These are phyloP conservation scores for Yarrowia sp. DNA, from an alignment of 805 yeast genomes.

Conservation along the genomic window DNA sequence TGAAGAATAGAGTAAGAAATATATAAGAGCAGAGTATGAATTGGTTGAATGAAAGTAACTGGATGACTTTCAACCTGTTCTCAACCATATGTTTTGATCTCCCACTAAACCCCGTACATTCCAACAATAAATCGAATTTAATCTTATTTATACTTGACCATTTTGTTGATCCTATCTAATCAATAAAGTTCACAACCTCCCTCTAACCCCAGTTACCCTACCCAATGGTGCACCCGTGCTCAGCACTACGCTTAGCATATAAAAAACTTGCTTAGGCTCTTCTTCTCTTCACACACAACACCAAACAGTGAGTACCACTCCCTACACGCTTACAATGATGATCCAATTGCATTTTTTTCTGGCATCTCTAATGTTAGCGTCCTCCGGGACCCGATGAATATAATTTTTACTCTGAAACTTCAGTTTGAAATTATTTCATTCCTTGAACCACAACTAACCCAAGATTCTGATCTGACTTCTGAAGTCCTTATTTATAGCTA, in stretches of 20 bases:
- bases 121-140: too few relatives aligned
- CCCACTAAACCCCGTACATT: too few relatives aligned
- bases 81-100: too few relatives aligned
- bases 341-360: constrained; percentile 30
- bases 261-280: background rate
- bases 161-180: too few relatives aligned
- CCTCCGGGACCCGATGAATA: constrained; percentile 33
- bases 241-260: constrained; percentile 14
- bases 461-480: background rate
- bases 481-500: background rate
- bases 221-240: constrained; percentile 10
- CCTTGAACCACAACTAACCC: background rate
- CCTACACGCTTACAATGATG: constrained; percentile 26
- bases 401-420: constrained; percentile 30
- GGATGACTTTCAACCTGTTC: too few relatives aligned
- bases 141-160: too few relatives aligned
- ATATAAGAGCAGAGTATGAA: too few relatives aligned
- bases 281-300: constrained; percentile 1
- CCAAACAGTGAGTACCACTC: constrained; percentile 11
- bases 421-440: background rate
- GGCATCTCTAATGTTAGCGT: constrained; percentile 37
- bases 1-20: too few relatives aligned
- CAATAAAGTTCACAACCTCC: background rate
- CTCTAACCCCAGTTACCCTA: constrained; percentile 3
- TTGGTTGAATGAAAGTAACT: too few relatives aligned